Conservation (phyloP, 2,329 filamentous ascomycete genomes). For the Bipolaris cookei region DNA sequence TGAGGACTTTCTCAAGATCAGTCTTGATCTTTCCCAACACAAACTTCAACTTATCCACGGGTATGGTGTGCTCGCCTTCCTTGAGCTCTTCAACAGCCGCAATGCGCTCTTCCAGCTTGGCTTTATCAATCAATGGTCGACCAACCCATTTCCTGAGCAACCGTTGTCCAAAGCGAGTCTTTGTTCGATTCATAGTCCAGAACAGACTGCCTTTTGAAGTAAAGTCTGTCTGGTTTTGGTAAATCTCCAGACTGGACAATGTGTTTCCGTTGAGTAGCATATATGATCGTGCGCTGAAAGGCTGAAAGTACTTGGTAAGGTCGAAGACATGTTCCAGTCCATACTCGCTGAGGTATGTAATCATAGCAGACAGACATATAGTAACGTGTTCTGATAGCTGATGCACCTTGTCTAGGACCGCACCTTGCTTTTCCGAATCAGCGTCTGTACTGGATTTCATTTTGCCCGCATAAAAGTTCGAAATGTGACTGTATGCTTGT, state of each 20-base stretch:
- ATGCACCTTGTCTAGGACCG: constrained; percentile 83
- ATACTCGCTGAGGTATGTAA: constrained; percentile 88
- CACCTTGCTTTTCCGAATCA: constrained; percentile 52
- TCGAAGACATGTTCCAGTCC: constrained; percentile 95
- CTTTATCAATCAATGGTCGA: constrained; percentile 79
- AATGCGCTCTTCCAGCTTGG: constrained; percentile 76
- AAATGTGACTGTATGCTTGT: constrained; percentile 86
- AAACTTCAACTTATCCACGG: constrained; percentile 75
- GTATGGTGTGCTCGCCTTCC: constrained; percentile 67
- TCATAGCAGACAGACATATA: constrained; percentile 95
- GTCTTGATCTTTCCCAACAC: constrained; percentile 74
- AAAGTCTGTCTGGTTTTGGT: constrained; percentile 91
- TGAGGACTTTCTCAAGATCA: constrained; percentile 90
- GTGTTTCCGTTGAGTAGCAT: constrained; percentile 98
- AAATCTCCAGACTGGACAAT: constrained; percentile 90
- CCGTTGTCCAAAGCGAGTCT: constrained; percentile 86
- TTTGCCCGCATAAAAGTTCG: constrained; percentile 89
- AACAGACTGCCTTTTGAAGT: constrained; percentile 86
- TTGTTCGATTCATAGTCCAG: constrained; percentile 93
- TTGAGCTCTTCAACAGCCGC: constrained; percentile 86
- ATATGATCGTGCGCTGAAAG: constrained; percentile 90
- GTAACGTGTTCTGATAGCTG: constrained; percentile 84
- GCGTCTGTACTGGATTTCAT: constrained; percentile 61
- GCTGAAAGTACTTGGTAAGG: constrained; percentile 94
- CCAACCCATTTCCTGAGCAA: constrained; percentile 95